Base-by-base conservation (phyloP, 83 land plant species). In the Picea abies region DNA sequence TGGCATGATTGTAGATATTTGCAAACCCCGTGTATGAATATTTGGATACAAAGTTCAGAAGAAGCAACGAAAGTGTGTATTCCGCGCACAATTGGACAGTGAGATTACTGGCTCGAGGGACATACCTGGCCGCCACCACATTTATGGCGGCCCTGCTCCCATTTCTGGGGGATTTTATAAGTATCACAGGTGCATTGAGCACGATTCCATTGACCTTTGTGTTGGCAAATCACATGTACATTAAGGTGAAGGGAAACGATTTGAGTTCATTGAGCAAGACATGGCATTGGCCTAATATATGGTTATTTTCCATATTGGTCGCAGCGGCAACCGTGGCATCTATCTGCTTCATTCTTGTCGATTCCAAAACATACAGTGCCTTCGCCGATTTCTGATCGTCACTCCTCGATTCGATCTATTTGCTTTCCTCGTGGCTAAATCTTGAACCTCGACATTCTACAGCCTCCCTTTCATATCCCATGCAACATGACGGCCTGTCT, bases 11-110 rank as follows among this genome's bases (percentile, higher is more conserved):
- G 20, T 61, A 93, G 96, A 87, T 94, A 80, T 92, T 92, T 92
- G 96, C 96, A 15, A 92, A 93, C 71, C 96, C 96, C 12, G 85
- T 90, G 90, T 94, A 94, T 61, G 96, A 94, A 81, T 94, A 87
- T 68, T 73, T 90, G 87, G 96, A 94, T 78, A 94, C 96, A 6
- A 84, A 73, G 44, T 90, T 60, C 80, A 91, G 91, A 35, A 89
- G 84, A 70, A 69, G 82, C 63, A 81, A 71, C 56, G 94, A 89
- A 83, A 83, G 83, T 22, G 78, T 91, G 3, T 80, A 85, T 63
- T 71, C 87, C 19, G 6, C 84, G 7, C 82, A 83, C 47, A 92
- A 87, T 62, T 52, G 89, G 80, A 68, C 84, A 23, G 90, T 93
- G 78, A 84, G 96, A 79, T 47, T 91, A 8, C 16, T 76, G 0